These are phyloP conservation scores for Phoma sp. DNA, from an alignment of 2,329 filamentous ascomycete genomes.

Conservation along the genomic window DNA sequence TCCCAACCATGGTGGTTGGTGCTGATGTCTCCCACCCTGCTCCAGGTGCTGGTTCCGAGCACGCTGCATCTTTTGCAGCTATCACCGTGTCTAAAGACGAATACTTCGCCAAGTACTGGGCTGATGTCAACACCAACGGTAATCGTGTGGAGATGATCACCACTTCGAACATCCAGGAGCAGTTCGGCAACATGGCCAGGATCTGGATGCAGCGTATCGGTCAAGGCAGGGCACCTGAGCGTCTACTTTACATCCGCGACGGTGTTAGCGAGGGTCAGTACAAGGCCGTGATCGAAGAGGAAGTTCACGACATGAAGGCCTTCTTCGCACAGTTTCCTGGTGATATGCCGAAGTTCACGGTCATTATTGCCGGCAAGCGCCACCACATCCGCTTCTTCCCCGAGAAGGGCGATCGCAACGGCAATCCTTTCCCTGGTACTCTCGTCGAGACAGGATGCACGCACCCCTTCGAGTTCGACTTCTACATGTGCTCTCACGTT, in stretches of 20 bases:
- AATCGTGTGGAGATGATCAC: conserved; percentile 80
- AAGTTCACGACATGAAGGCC: conserved; percentile 73
- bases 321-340: conserved; percentile 56
- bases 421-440: conserved; percentile 84
- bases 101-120: conserved; percentile 74
- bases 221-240: conserved; percentile 64
- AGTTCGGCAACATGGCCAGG: conserved; percentile 68
- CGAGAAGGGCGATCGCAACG: conserved; percentile 71
- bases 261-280: conserved; percentile 86
- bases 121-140: conserved; percentile 82
- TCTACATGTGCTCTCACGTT: conserved; percentile 72
- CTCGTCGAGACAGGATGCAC: conserved; percentile 90
- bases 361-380: conserved; percentile 88
- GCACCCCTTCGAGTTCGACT: conserved; percentile 88
- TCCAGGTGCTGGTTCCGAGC: conserved; percentile 56
- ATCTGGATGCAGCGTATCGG: conserved; percentile 67
- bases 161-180: conserved; percentile 66
- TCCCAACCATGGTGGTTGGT: conserved; percentile 79
- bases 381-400: conserved; percentile 96
- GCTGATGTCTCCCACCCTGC: conserved; percentile 87
- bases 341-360: conserved; percentile 71
- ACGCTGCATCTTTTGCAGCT: conserved; percentile 77
- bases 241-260: conserved; percentile 91
- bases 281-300: conserved; percentile 75
- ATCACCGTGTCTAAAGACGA: conserved; percentile 83